These are phyloP conservation scores for Crassisporium funariophilum DNA, from an alignment of 768 basidiomycete species.

Conservation along the genomic window DNA sequence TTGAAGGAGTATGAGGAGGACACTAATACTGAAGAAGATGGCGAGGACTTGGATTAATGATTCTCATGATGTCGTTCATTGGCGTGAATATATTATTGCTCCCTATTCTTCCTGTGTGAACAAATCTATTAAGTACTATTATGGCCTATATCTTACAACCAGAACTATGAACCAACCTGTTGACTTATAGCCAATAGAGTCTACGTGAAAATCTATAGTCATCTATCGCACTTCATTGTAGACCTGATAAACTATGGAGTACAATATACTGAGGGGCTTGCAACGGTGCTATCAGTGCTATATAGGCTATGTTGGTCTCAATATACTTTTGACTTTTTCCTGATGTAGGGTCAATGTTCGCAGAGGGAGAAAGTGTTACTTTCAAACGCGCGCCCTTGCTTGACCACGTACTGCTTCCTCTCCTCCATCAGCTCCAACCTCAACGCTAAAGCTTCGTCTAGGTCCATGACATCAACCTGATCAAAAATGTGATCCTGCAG, in stretches of 20 bases:
- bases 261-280: neutral
- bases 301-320: neutral
- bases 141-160: neutral
- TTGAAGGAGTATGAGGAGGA: constrained; percentile 3
- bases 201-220: neutral
- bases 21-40: constrained; percentile 1
- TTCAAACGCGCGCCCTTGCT: constrained; percentile 7
- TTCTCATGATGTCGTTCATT: neutral
- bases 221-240: neutral
- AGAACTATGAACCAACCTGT: neutral
- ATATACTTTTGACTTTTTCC: constrained; percentile 4
- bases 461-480: constrained; percentile 16
- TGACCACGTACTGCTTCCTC: constrained; percentile 14
- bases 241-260: constrained; percentile 1
- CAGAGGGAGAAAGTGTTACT: constrained; percentile 12
- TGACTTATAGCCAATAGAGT: neutral
- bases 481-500: constrained; percentile 16
- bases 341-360: constrained; percentile 12
- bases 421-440: constrained; percentile 23
- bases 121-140: neutral
- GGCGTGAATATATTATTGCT: neutral
- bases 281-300: neutral
- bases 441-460: constrained; percentile 16
- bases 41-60: neutral
- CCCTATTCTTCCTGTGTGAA: neutral